A percentile compares a stretch with the other conserved stretches of the same genome.
These are phyloP conservation scores for Euphorbia corollata DNA, from an alignment of 441 rosid species.

Conservation along the genomic window DNA sequence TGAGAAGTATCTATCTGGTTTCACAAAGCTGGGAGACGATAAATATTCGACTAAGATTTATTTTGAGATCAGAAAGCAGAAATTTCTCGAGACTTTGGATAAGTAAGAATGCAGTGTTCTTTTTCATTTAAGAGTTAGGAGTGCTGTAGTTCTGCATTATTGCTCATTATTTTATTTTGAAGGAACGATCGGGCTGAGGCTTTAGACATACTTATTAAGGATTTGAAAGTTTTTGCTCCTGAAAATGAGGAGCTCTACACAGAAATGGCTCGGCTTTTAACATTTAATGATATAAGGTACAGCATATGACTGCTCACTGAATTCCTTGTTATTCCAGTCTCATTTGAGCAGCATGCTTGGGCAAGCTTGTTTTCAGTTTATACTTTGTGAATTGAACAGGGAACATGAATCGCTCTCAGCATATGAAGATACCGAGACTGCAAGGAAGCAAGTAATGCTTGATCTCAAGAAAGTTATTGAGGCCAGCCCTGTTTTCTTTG, in stretches of 20 bases:
- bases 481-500: slow-evolving; percentile 42
- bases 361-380: slow-evolving; percentile 8
- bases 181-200: slow-evolving; percentile 48
- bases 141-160: background rate
- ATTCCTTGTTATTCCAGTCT: slow-evolving; percentile 1
- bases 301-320: background rate
- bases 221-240: slow-evolving; percentile 40
- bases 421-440: slow-evolving; percentile 41
- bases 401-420: slow-evolving; percentile 38
- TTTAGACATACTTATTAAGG: slow-evolving; percentile 47
- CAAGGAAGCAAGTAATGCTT: slow-evolving; percentile 33
- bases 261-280: slow-evolving; percentile 48
- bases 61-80: slow-evolving; percentile 58
- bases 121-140: background rate
- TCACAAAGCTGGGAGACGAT: slow-evolving; percentile 39
- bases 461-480: slow-evolving; percentile 44
- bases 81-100: slow-evolving; percentile 52
- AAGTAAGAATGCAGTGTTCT: slow-evolving; percentile 24
- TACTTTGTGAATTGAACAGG: slow-evolving; percentile 25
- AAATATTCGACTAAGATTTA: slow-evolving; percentile 46
- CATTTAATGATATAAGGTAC: slow-evolving; percentile 43
- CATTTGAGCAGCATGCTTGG: background rate
- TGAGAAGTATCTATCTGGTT: slow-evolving; percentile 49
- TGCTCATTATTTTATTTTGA: slow-evolving; percentile 10
- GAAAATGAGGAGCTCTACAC: slow-evolving; percentile 36